phyloP scores from a whole-genome alignment of 257 asterid genomes.

The Capsicum baccatum region DNA sequence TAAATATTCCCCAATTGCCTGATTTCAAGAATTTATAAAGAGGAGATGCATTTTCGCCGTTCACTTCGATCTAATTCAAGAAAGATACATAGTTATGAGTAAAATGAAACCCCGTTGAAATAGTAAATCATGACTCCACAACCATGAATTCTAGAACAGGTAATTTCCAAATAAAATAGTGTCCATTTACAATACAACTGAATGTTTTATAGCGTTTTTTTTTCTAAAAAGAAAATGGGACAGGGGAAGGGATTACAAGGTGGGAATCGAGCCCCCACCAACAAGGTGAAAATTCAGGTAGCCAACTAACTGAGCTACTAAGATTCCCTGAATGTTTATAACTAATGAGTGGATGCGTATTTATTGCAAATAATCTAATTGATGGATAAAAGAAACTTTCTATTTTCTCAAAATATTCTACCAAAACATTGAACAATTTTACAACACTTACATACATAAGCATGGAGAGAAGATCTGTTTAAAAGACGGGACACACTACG shows the following conservation, averaged over 20 bases:
- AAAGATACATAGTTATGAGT: background rate
- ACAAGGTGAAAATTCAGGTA: too few species aligned
- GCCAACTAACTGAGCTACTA: too few species aligned
- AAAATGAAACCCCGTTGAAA: background rate
- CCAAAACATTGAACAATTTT: background rate
- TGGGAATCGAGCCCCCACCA: too few species aligned
- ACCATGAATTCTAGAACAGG: background rate
- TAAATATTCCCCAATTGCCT: slow-evolving; percentile 81
- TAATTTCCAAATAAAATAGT: background rate
- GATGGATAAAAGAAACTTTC: background rate
- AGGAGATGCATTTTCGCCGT: slow-evolving; percentile 70
- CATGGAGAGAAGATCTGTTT: background rate
- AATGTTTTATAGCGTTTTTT: background rate
- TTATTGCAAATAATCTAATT: background rate
- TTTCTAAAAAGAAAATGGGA: too few species aligned
- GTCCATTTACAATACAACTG: background rate
- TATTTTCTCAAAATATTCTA: background rate
- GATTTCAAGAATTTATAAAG: slow-evolving; percentile 77
- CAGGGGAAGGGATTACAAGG: too few species aligned
- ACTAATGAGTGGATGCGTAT: background rate
- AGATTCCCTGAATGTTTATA: background rate
- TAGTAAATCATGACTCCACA: background rate
- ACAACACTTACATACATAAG: background rate
- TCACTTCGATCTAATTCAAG: slow-evolving; percentile 70
- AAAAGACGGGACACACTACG: background rate